Base-by-base conservation (phyloP, 1,284 basidiomycete species). In the Malassezia yamatoensis region DNA sequence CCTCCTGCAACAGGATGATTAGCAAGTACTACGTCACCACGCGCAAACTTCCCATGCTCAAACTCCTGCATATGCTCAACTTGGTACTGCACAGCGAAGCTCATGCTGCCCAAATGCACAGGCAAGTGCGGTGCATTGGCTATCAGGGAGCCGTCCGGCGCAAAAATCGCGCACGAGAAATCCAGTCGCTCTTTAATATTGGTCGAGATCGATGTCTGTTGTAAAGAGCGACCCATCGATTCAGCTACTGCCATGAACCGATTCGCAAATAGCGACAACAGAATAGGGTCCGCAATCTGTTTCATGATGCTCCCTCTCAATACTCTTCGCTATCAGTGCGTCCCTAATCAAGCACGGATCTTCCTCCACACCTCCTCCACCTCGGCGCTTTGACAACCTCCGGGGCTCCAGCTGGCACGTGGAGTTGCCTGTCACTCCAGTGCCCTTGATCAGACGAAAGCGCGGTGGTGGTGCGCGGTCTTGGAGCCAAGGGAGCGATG, bases 181-280 rank as follows among this genome's bases (percentile, higher is more conserved):
- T 90, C 88, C 21, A 90, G 80, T 4, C 88, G 81, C 72, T 90
- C 87, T 75, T 90, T 89, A 79, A 90, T 90, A 70, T 90, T 90
- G 16, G 87, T 89, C 65, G 85, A 86, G 65, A 93, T 90, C 2
- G 87, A 84, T 0, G 89, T 91, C 76, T 93, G 87, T 45, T 73
- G 87, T 10, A 93, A 79, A 0, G 86, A 86, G 34, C 86, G 80
- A 32, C 89, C 90, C 89, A 91, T 93, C 3, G 89, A 88, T 74
- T 93, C 87, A 5, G 88, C 88, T 10, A 90, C 85, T 68, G 84
- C 85, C 86, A 90, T 90, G 78, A 90, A 90, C 51, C 89, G 83
- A 70, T 91, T 90, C 21, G 87, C 87, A 67, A 91, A 91, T 32
- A 93, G 81, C 0, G 88, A 89, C 52, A 93, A 80, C 36, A 90